These are phyloP conservation scores for Rhodomyrtus tomentosa DNA, from an alignment of 345 rosid species.

Conservation along the genomic window DNA sequence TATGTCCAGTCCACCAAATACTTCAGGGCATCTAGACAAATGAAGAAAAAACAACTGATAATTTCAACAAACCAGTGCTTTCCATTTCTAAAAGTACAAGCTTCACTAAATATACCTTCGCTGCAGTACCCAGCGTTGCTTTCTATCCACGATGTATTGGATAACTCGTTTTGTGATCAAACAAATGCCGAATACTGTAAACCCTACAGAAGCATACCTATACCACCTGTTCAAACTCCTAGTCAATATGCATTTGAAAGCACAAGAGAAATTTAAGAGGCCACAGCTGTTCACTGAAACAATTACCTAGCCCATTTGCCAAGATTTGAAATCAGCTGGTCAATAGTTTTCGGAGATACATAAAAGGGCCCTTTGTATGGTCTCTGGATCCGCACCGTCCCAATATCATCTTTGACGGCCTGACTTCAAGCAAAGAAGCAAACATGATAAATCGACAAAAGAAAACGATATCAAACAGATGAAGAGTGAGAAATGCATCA, in stretches of 20 bases:
- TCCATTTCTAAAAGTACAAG: background rate
- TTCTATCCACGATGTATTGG: conserved; percentile 48
- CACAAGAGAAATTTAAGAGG: background rate
- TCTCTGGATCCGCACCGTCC: conserved; percentile 66
- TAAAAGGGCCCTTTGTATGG: conserved; percentile 88
- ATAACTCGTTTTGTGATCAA: conserved; percentile 49
- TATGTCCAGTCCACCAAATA: background rate
- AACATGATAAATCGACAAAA: background rate
- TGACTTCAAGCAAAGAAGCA: conserved; percentile 3
- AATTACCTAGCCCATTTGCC: conserved; percentile 82
- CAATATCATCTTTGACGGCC: conserved; percentile 89
- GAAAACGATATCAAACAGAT: background rate
- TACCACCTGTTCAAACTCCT: conserved; percentile 45
- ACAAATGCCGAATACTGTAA: conserved; percentile 55
- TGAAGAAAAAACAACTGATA: background rate
- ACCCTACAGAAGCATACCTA: conserved; percentile 57
- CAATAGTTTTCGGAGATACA: conserved; percentile 67
- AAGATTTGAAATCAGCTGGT: conserved; percentile 45
- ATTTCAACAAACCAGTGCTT: background rate
- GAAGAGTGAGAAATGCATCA: background rate
- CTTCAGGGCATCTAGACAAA: background rate
- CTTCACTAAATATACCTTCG: conserved; percentile 25
- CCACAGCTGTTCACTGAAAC: background rate
- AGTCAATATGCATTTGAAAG: background rate
- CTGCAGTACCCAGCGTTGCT: conserved; percentile 33